Evolutionary conservation across 495 filamentous ascomycete species (phyloP).

Genomic region (Pseudoneurospora amorphoporcata): DNA sequence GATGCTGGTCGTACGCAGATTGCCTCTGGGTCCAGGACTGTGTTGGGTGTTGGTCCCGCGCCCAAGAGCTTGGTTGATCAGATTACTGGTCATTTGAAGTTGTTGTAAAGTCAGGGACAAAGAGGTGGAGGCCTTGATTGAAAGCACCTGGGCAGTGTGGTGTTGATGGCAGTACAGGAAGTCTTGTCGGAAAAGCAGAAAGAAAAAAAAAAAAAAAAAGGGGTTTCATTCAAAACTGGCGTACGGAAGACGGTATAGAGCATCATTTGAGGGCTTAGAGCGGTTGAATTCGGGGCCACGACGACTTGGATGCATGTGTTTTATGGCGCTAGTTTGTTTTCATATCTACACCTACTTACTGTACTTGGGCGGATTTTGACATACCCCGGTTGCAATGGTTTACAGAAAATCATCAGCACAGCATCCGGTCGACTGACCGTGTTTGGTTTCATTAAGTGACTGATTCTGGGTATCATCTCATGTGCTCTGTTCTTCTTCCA

Average conservation of each 20-base stretch:
- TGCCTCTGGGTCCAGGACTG: constrained; percentile 80
- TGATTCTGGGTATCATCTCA: constrained; percentile 20
- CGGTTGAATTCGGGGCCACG: neutral
- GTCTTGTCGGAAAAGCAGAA: neutral
- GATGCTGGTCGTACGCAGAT: constrained; percentile 98
- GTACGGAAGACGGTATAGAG: neutral
- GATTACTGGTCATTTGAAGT: constrained; percentile 80
- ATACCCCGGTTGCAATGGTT: neutral
- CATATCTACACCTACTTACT: too few relatives aligned
- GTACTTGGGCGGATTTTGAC: neutral
- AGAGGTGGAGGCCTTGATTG: neutral
- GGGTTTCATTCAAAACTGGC: neutral
- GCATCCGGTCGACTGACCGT: neutral
- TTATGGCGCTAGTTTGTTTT: neutral
- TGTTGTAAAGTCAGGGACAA: constrained; percentile 44
- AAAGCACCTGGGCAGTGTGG: neutral
- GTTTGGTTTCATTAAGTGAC: neutral
- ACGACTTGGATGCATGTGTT: neutral
- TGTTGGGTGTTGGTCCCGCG: constrained; percentile 79
- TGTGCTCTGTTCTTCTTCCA: neutral
- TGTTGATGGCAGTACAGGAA: neutral
- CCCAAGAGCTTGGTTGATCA: constrained; percentile 79
- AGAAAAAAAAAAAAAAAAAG: neutral
- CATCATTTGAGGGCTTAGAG: neutral
- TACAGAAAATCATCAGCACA: neutral